These are phyloP conservation scores for Aureobasidium sp. DNA, from an alignment of 2,329 filamentous ascomycete species.

Conservation along the genomic window DNA sequence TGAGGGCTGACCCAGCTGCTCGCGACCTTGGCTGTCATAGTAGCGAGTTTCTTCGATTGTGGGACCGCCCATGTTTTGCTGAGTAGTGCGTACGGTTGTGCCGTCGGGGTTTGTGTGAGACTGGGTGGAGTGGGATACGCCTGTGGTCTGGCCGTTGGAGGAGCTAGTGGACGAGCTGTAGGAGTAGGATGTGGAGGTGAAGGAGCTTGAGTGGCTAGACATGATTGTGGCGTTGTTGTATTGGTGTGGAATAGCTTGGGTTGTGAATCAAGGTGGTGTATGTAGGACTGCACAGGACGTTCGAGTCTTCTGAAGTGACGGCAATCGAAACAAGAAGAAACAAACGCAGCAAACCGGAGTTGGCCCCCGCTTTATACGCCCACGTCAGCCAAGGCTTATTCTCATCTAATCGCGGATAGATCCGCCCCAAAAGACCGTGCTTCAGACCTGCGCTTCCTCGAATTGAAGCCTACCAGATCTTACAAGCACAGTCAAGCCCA, in stretches of 20 bases:
- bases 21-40: constrained; percentile 27
- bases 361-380: not conserved
- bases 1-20: constrained; percentile 20
- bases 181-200: constrained; percentile 20
- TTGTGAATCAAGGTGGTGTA: not conserved
- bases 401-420: constrained; percentile 8
- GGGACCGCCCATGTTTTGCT: constrained; percentile 27
- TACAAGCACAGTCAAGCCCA: not conserved
- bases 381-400: not conserved
- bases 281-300: too few species aligned
- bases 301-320: not conserved
- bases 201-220: constrained; percentile 18
- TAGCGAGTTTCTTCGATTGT: constrained; percentile 23
- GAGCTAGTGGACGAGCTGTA: constrained; percentile 21
- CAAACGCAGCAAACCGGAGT: not conserved
- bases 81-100: constrained; percentile 24
- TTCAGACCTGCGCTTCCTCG: not conserved
- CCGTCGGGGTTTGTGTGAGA: constrained; percentile 22
- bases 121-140: constrained; percentile 22
- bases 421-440: not conserved
- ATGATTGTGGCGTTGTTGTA: constrained; percentile 4
- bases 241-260: not conserved
- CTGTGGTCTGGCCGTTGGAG: constrained; percentile 21
- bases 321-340: not conserved
- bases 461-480: not conserved